Percentiles rank a stretch among this genome's conserved stretches.
Conservation (phyloP, 345 rosid genomes). For the Schrenkiella parvula region DNA sequence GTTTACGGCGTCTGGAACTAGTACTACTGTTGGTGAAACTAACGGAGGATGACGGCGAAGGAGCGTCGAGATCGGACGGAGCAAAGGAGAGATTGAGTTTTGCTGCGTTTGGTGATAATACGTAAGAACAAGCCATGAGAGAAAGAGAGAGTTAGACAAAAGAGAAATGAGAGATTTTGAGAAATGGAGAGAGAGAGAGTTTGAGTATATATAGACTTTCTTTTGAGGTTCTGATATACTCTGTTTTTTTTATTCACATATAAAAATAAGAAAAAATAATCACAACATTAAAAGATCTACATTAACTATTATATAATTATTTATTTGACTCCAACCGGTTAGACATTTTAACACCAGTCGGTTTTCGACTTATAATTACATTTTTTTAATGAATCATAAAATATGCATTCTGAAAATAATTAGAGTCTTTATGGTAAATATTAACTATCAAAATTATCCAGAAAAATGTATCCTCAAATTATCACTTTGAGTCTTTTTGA, state of each 20-base stretch:
- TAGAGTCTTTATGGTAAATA: not conserved
- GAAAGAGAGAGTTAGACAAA: not conserved
- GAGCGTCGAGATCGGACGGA: constrained; percentile 30
- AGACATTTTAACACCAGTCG: not conserved
- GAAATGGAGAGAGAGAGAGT: not conserved
- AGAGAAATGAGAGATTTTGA: constrained; percentile 33
- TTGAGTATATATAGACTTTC: constrained; percentile 30
- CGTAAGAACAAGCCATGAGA: constrained; percentile 43
- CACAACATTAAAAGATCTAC: not conserved
- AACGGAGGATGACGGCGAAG: constrained; percentile 30
- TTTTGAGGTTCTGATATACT: constrained; percentile 12
- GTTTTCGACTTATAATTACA: not conserved
- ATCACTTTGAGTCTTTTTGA: too few relatives aligned
- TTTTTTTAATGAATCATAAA: not conserved
- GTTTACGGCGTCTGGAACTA: constrained; percentile 14
- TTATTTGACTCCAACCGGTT: not conserved
- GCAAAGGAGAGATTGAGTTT: constrained; percentile 36
- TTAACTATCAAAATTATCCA: not conserved
- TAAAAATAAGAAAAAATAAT: not conserved
- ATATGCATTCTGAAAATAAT: not conserved
- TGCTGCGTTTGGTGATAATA: constrained; percentile 32
- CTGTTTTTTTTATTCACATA: not conserved
- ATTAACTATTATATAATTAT: not conserved
- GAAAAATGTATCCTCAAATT: not conserved
- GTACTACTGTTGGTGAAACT: constrained; percentile 18